A percentile compares a stretch with the other conserved stretches of the same genome.
These are phyloP conservation scores for Leersia perrieri DNA, from an alignment of 176 grass and related monocot species.

Conservation along the genomic window DNA sequence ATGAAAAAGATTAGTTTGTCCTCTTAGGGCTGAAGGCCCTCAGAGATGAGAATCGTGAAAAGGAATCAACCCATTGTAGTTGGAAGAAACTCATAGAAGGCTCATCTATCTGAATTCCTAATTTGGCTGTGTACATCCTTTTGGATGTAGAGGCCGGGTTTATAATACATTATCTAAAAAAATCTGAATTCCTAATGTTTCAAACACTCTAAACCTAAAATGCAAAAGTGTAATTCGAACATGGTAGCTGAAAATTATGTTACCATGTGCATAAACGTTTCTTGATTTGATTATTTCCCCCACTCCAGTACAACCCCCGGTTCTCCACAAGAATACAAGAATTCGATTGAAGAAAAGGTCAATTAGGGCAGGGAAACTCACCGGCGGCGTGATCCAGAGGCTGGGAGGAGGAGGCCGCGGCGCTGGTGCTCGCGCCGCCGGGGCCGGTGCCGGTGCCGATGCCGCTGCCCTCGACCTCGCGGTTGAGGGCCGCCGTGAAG, in stretches of 20 bases:
- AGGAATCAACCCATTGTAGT: not conserved
- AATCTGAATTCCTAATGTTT: not conserved
- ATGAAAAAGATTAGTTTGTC: not conserved
- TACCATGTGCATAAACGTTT: not conserved
- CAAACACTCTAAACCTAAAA: constrained; percentile 10
- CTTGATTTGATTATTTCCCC: constrained; percentile 1
- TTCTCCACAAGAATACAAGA: not conserved
- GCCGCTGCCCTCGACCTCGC: constrained; percentile 72
- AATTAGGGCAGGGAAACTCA: constrained; percentile 14
- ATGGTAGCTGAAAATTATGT: constrained; percentile 21
- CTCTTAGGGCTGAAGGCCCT: not conserved
- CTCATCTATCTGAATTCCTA: not conserved
- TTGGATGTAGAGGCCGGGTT: no score
- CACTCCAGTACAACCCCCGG: constrained; percentile 1
- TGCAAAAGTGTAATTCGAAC: not conserved
- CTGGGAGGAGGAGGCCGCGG: constrained; percentile 20
- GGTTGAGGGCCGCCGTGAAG: constrained; percentile 85
- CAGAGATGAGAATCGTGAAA: not conserved
- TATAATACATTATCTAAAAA: no score
- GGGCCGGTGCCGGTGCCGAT: constrained; percentile 40
- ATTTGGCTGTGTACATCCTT: no score
- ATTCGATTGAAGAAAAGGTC: constrained; percentile 1
- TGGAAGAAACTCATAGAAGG: not conserved
- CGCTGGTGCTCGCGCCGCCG: constrained; percentile 15
- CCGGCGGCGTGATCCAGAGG: constrained; percentile 46